A percentile compares a stretch with the other conserved stretches of the same genome.
Conservation (phyloP, 2,329 filamentous ascomycete species). For the Aulographum hederae region DNA sequence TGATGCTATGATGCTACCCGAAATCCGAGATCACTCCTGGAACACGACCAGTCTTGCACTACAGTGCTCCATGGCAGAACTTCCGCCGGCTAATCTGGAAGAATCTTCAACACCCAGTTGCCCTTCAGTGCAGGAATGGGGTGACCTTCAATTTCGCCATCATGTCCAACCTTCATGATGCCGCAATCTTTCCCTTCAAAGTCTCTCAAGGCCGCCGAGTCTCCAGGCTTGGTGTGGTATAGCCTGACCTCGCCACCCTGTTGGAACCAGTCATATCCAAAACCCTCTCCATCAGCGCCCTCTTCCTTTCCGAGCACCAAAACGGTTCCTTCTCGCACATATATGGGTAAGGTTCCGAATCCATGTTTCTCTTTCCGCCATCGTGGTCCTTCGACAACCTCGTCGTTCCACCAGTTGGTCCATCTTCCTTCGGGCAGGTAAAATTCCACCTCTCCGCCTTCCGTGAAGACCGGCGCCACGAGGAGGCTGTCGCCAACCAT, state of each 20-base stretch:
- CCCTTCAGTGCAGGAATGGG: too few relatives aligned
- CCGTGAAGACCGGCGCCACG: conserved; percentile 44
- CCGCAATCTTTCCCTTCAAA: too few relatives aligned
- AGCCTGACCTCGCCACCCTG: conserved; percentile 18
- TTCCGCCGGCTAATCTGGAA: too few relatives aligned
- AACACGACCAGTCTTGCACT: too few relatives aligned
- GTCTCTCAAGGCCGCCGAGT: too few relatives aligned
- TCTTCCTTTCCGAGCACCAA: conserved; percentile 20
- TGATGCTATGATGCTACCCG: too few relatives aligned
- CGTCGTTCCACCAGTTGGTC: conserved; percentile 30
- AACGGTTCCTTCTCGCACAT: conserved; percentile 20
- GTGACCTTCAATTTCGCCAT: too few relatives aligned
- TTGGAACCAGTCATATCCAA: conserved; percentile 22
- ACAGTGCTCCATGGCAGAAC: too few relatives aligned
- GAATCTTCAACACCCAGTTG: too few relatives aligned
- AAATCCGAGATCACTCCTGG: too few relatives aligned
- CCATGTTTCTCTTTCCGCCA: conserved; percentile 25
- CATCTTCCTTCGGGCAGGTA: conserved; percentile 39
- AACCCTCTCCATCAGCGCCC: conserved; percentile 14
- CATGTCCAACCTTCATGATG: too few relatives aligned
- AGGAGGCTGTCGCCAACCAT: conserved; percentile 51
- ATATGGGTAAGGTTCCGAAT: conserved; percentile 21
- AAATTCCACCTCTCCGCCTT: conserved; percentile 45
- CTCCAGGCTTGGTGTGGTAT: conserved; percentile 17
- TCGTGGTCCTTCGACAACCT: conserved; percentile 20